Evolutionary conservation across 2,329 filamentous ascomycete genomes (phyloP).

Genomic region (Neonectria ditissima): DNA sequence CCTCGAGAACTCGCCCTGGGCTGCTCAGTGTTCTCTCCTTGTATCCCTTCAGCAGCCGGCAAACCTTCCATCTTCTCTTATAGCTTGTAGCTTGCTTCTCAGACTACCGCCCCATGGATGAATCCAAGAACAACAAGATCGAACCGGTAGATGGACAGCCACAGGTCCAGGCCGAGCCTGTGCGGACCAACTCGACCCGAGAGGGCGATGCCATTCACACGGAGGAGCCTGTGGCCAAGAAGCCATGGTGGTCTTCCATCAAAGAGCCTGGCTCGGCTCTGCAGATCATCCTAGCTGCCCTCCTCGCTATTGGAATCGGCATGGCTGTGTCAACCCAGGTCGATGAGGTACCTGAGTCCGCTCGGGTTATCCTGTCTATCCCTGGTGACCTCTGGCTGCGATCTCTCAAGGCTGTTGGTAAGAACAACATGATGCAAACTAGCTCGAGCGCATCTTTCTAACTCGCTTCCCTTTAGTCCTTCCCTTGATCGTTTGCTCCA

Average conservation of each 20-base stretch:
- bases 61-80: slow-evolving; percentile 9
- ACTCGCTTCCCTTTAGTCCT: slow-evolving; percentile 53
- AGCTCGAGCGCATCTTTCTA: background rate
- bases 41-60: slow-evolving; percentile 16
- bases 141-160: slow-evolving; percentile 10
- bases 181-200: slow-evolving; percentile 35
- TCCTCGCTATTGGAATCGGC: slow-evolving; percentile 63
- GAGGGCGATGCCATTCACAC: slow-evolving; percentile 17
- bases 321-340: slow-evolving; percentile 57
- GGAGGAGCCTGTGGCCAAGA: slow-evolving; percentile 43
- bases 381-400: slow-evolving; percentile 64
- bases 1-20: slow-evolving; percentile 1
- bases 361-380: slow-evolving; percentile 57
- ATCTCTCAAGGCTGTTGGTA: slow-evolving; percentile 60
- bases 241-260: slow-evolving; percentile 52
- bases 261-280: slow-evolving; percentile 58
- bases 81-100: slow-evolving; percentile 5
- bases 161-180: slow-evolving; percentile 20
- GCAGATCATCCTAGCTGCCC: slow-evolving; percentile 62
- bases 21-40: slow-evolving; percentile 10
- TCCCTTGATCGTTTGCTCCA: slow-evolving; percentile 63
- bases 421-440: slow-evolving; percentile 30
- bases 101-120: slow-evolving; percentile 31
- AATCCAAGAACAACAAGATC: slow-evolving; percentile 36
- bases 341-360: slow-evolving; percentile 56